A percentile compares a stretch with the other conserved stretches of the same genome.
Evolutionary conservation across 495 filamentous ascomycete genomes (phyloP).

Genomic region (Penicillium longicatenatum): DNA sequence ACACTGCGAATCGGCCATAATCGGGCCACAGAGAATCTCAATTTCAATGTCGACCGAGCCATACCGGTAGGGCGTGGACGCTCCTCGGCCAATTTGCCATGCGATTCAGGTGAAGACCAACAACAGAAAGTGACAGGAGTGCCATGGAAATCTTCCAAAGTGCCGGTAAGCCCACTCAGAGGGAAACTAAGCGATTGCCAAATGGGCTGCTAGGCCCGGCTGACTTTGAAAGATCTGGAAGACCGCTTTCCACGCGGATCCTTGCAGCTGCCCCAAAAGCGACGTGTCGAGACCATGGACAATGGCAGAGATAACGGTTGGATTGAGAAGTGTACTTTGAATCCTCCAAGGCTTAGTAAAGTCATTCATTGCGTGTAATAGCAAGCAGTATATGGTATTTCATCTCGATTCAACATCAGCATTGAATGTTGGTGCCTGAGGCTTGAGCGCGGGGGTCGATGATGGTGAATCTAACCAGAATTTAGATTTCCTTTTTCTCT

Average conservation of each 20-base stretch:
- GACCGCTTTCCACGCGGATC: not conserved
- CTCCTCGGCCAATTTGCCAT: not conserved
- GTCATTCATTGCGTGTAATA: too few species aligned
- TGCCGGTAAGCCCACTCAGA: not conserved
- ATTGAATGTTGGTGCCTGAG: too few species aligned
- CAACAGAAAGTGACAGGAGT: not conserved
- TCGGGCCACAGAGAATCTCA: not conserved
- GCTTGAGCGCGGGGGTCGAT: too few species aligned
- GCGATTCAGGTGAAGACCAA: not conserved
- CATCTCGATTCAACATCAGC: not conserved
- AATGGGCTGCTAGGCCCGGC: not conserved
- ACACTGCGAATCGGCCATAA: not conserved
- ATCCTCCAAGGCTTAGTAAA: too few species aligned
- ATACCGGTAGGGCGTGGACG: not conserved
- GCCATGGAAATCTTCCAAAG: not conserved
- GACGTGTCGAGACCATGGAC: not conserved
- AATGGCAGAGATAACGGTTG: too few species aligned
- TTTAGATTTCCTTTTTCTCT: too few species aligned
- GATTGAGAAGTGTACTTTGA: too few species aligned
- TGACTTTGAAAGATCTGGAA: not conserved
- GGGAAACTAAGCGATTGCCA: not conserved
- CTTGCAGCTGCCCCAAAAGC: not conserved
- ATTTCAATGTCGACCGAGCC: not conserved
- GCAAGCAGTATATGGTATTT: not conserved
- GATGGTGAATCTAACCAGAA: too few species aligned